Percentiles rank a stretch among this genome's conserved stretches.
phyloP scores from a whole-genome alignment of 345 rosid species.

The Pistacia integerrima region DNA sequence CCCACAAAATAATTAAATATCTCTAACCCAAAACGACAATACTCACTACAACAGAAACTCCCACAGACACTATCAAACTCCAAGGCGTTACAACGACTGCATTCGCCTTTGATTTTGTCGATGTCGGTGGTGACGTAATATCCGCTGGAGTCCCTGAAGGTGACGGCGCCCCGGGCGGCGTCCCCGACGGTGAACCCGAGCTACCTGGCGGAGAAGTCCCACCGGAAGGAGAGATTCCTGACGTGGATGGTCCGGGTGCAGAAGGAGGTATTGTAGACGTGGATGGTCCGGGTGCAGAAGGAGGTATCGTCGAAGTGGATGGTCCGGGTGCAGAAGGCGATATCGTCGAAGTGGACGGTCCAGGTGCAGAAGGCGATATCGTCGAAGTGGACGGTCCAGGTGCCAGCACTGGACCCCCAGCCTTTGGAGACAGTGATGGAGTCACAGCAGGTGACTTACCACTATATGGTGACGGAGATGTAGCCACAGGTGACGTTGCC shows the following conservation, averaged over 20 bases:
- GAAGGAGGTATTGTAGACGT: too few relatives aligned
- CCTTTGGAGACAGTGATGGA: slow-evolving; percentile 16
- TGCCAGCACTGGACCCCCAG: background rate
- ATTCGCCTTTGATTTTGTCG: slow-evolving; percentile 20
- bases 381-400: background rate
- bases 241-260: background rate
- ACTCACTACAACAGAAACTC: slow-evolving; percentile 13
- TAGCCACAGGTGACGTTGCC: background rate
- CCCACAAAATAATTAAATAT: background rate
- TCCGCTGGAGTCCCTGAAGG: slow-evolving; percentile 18
- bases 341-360: too few relatives aligned
- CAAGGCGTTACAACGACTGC: slow-evolving; percentile 9
- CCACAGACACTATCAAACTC: background rate
- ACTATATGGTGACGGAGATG: background rate
- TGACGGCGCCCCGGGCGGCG: slow-evolving; percentile 7
- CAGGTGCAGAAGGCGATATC: background rate
- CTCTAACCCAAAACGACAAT: background rate
- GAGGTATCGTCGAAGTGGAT: too few relatives aligned
- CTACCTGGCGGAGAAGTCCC: slow-evolving; percentile 4
- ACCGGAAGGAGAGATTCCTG: slow-evolving; percentile 1
- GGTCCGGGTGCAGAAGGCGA: background rate
- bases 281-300: too few relatives aligned
- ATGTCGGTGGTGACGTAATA: slow-evolving; percentile 21
- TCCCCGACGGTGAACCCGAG: too few relatives aligned
- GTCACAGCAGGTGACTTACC: background rate